Base-by-base conservation (phyloP, 75 land plant species). In the Selaginella moellendorffii region DNA sequence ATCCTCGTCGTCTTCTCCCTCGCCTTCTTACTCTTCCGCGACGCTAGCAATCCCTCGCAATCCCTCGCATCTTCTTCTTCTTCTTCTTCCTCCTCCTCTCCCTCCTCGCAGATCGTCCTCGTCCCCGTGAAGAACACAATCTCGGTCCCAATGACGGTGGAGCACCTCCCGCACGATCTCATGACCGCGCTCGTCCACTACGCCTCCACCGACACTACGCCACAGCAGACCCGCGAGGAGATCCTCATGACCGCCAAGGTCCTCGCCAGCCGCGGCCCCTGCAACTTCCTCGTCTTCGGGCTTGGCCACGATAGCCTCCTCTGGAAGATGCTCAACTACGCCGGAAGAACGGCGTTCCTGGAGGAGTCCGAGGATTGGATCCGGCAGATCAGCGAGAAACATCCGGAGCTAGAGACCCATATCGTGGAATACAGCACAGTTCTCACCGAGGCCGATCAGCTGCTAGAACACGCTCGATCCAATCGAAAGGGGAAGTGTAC, bases 201-300 rank as follows among this genome's bases (percentile, higher is more conserved):
- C 60, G 78, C 84, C 23, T 27, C 74, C 20, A 71, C 80, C 64
- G 81, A 74, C 65, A 20, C 51, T 64, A 60, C 79, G 56, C 69
- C 51, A 46, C 68, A 72, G 67, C 79, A 84, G 78, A 26, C 80
- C 36, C 30, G 70, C 53, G 60, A 54, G 18, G 90, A 86, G 26
- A 54, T 79, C 5, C 12, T 42, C 28, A 26, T 70, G 29, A 53
- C 85, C 26, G 62, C 84, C 73, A 54, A 26, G 64, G 74, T 65
- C 0, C 69, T 86, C 62, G 54, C 63, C 53, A 46, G 62, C 54
- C 66, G 78, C 61, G 36, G 68, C 20, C 80, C 82, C 1, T 84
- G 87, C 72, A 81, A 81, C 63, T 26, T 86, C 65, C 80, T 86
- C 2, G 72, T 81, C 20, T 86, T 84, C 69, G 90, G 90, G 10